Evolutionary conservation across 148 eudicot genomes (phyloP).

Genomic region (Rhododendron ovatum): DNA sequence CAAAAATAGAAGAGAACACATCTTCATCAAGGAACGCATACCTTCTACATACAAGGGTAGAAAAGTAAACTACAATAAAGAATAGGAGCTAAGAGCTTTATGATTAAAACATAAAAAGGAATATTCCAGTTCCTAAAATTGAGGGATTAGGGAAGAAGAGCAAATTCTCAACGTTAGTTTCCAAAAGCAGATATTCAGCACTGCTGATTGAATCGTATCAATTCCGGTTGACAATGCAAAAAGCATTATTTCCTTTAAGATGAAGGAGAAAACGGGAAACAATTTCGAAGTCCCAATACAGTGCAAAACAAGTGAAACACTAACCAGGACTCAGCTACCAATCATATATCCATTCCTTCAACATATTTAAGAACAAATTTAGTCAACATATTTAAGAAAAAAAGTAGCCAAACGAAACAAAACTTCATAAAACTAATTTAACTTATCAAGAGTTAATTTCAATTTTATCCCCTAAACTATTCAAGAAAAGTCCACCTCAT

Average conservation of each 20-base stretch:
- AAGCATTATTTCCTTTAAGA: background rate
- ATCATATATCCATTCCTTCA: background rate
- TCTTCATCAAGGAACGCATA: background rate
- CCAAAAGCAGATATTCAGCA: background rate
- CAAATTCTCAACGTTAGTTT: background rate
- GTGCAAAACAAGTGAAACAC: background rate
- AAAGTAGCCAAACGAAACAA: background rate
- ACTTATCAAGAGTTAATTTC: background rate
- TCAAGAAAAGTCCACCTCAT: no score
- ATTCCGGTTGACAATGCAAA: background rate
- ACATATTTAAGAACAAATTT: background rate
- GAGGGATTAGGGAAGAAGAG: background rate
- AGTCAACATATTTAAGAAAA: background rate
- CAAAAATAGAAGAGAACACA: background rate
- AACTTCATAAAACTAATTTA: background rate
- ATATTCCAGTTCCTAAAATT: background rate
- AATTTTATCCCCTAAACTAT: background rate
- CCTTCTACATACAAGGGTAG: background rate
- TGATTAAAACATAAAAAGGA: background rate
- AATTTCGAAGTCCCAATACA: background rate
- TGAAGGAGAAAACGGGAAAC: background rate
- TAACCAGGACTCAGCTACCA: background rate
- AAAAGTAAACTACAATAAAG: background rate
- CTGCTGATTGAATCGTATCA: background rate
- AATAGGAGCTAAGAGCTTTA: background rate